Evolutionary conservation across 2,329 filamentous ascomycete species (phyloP).

Genomic region (Colletotrichum higginsianum): DNA sequence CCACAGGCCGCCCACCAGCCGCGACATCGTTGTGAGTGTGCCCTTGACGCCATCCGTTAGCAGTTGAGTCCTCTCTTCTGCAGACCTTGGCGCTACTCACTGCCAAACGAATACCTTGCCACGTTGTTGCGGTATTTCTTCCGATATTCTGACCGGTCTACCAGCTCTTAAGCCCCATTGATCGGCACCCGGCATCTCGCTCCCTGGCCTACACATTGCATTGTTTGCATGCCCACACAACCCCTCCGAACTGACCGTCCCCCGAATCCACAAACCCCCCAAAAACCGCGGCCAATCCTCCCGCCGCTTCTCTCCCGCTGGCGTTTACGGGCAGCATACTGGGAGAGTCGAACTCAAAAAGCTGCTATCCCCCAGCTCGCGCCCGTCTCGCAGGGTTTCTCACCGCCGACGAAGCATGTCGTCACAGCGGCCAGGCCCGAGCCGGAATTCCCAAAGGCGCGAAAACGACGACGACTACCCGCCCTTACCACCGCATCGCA

Average conservation of each 20-base stretch:
- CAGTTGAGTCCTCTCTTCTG: slow-evolving; percentile 6
- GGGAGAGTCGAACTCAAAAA: background rate
- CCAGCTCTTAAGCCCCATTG: slow-evolving; percentile 4
- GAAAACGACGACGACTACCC: slow-evolving; percentile 52
- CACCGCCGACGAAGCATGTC: slow-evolving; percentile 40
- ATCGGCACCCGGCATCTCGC: slow-evolving; percentile 15
- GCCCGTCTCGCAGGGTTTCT: slow-evolving; percentile 44
- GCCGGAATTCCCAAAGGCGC: slow-evolving; percentile 48
- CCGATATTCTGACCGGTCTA: background rate
- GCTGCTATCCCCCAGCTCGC: slow-evolving; percentile 10
- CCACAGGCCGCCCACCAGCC: slow-evolving; percentile 3
- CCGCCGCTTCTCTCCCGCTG: slow-evolving; percentile 1
- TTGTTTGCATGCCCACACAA: slow-evolving; percentile 3
- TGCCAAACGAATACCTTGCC: background rate
- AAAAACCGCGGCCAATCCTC: slow-evolving; percentile 5
- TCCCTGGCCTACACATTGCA: background rate
- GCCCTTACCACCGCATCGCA: slow-evolving; percentile 48
- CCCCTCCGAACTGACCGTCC: slow-evolving; percentile 14
- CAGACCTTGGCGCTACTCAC: background rate
- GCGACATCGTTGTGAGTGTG: slow-evolving; percentile 24
- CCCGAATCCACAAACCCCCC: slow-evolving; percentile 29
- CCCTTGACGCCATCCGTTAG: slow-evolving; percentile 17
- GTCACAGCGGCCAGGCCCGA: slow-evolving; percentile 40
- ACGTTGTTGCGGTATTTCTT: background rate
- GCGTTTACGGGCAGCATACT: background rate